Evolutionary conservation across 768 basidiomycete genomes (phyloP).

Genomic region (Hygrocybe coccinea): DNA sequence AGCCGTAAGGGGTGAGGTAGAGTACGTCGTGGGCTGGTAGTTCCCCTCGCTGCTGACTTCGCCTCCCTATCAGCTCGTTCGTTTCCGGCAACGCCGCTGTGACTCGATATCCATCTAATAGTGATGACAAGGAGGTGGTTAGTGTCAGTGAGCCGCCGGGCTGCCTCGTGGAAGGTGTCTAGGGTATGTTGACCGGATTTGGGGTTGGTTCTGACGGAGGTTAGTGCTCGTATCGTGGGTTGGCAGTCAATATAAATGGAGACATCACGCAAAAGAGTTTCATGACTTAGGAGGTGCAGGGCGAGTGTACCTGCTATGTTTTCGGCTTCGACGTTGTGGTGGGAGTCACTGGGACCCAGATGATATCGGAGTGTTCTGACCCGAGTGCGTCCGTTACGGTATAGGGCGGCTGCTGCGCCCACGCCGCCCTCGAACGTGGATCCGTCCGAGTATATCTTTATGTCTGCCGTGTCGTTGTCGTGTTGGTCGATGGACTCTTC

Average conservation of each 20-base stretch:
- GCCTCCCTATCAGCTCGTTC: slow-evolving; percentile 21
- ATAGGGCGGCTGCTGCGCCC: slow-evolving; percentile 11
- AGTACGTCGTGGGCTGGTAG: background rate
- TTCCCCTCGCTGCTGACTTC: slow-evolving; percentile 17
- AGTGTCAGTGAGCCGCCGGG: background rate
- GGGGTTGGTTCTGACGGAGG: background rate
- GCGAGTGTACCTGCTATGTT: slow-evolving; percentile 22
- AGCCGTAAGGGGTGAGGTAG: background rate
- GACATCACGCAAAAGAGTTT: too few relatives aligned
- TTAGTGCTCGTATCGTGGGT: background rate
- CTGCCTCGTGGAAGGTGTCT: background rate
- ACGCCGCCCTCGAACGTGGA: slow-evolving; percentile 1
- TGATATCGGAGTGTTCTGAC: slow-evolving; percentile 8
- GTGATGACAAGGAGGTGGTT: background rate
- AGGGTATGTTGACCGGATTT: background rate
- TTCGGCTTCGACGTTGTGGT: slow-evolving; percentile 29
- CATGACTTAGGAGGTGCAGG: too few relatives aligned
- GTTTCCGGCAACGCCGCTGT: slow-evolving; percentile 23
- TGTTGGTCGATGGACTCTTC: slow-evolving; percentile 1
- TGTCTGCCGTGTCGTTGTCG: background rate
- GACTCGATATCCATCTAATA: slow-evolving; percentile 23
- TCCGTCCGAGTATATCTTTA: slow-evolving; percentile 10
- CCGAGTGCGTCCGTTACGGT: background rate
- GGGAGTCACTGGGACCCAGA: slow-evolving; percentile 14
- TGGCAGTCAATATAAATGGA: too few relatives aligned